Evolutionary conservation across 1,139 yeast genomes (phyloP).

Genomic region (Yamadazyma diospyri): DNA sequence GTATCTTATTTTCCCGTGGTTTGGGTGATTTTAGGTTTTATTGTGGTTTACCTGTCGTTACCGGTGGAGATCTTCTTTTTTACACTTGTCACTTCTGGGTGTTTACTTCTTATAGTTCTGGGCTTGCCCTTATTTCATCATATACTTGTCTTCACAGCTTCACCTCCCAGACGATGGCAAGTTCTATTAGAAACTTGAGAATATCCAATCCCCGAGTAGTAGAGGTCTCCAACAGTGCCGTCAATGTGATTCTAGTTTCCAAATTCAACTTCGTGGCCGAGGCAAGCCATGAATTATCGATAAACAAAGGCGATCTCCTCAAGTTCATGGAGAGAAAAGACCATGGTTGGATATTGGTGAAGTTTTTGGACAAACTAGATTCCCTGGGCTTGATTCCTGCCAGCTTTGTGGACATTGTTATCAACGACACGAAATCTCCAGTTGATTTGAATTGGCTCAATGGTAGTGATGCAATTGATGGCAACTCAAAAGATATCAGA

Average conservation of each 20-base stretch:
- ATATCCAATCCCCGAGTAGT: constrained; percentile 13
- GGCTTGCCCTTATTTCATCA: too few species aligned
- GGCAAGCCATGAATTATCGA: constrained; percentile 28
- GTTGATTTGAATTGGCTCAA: constrained; percentile 37
- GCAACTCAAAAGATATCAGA: constrained; percentile 8
- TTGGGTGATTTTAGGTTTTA: too few species aligned
- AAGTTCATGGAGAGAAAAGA: constrained; percentile 37
- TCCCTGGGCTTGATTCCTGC: constrained; percentile 43
- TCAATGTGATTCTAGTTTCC: constrained; percentile 36
- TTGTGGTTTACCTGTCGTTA: too few species aligned
- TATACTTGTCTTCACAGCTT: too few species aligned
- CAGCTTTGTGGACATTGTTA: constrained; percentile 43
- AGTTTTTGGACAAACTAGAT: constrained; percentile 35
- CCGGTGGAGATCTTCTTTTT: too few species aligned
- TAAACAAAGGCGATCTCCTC: constrained; percentile 38
- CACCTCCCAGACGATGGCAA: too few species aligned
- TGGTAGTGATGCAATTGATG: constrained; percentile 13
- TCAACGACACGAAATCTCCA: constrained; percentile 37
- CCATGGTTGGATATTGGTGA: constrained; percentile 44
- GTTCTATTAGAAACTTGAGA: constrained; percentile 4
- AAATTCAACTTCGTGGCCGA: constrained; percentile 37
- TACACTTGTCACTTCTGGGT: too few species aligned
- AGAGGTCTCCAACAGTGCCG: constrained; percentile 8
- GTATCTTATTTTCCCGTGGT: too few species aligned
- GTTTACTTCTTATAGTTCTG: too few species aligned